Conservation (phyloP, 2,329 filamentous ascomycete genomes). For the Biscogniauxia mediterranea region DNA sequence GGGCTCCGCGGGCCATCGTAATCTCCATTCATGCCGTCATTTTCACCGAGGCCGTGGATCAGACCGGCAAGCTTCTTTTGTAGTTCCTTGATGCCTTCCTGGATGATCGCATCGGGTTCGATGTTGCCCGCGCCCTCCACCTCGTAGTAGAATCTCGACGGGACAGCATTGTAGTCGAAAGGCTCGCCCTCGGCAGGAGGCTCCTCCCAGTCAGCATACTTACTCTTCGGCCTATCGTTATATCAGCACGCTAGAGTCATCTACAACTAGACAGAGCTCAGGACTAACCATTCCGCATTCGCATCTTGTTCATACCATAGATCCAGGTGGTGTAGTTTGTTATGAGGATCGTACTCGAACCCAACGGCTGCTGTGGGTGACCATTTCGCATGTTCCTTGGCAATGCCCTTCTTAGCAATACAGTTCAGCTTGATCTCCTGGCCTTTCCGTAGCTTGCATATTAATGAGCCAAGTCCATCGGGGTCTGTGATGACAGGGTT, state of each 20-base stretch:
- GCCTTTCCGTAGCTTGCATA: constrained; percentile 84
- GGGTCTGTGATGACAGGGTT: constrained; percentile 81
- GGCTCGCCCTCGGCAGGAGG: constrained; percentile 76
- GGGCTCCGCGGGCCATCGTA: constrained; percentile 66
- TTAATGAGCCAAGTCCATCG: constrained; percentile 76
- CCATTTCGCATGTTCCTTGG: constrained; percentile 99
- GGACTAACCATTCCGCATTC: constrained; percentile 75
- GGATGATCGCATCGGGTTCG: constrained; percentile 85
- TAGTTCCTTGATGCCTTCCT: constrained; percentile 82
- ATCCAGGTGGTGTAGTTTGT: constrained; percentile 88
- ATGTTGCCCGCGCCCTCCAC: constrained; percentile 87
- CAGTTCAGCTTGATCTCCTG: constrained; percentile 90
- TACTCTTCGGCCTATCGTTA: constrained; percentile 69
- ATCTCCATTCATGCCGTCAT: constrained; percentile 56
- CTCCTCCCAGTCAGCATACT: constrained; percentile 78
- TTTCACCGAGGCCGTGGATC: constrained; percentile 59
- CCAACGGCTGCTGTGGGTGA: constrained; percentile 87
- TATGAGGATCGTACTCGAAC: constrained; percentile 98
- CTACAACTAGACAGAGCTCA: not conserved
- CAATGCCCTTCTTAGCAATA: constrained; percentile 96
- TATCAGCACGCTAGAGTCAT: constrained; percentile 19
- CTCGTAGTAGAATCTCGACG: constrained; percentile 86
- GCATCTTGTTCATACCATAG: constrained; percentile 92
- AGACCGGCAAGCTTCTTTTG: constrained; percentile 87
- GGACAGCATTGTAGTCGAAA: constrained; percentile 88